A percentile compares a stretch with the other conserved stretches of the same genome.
Evolutionary conservation across 768 basidiomycete genomes (phyloP).

Genomic region (Lactarius hengduanensis): DNA sequence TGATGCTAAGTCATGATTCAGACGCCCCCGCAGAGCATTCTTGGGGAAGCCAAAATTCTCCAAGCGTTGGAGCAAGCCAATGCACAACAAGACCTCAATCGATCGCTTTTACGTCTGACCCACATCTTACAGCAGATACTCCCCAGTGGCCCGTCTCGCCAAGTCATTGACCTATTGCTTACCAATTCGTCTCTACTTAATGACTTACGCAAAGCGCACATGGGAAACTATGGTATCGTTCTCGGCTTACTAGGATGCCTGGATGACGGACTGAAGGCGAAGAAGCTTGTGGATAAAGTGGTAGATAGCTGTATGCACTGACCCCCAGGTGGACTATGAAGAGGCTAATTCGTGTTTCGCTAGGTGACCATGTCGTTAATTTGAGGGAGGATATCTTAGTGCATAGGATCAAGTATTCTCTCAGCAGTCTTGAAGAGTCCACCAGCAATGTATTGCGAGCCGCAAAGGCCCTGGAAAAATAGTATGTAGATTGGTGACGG

Average conservation of each 20-base stretch:
- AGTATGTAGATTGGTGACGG: constrained; percentile 49
- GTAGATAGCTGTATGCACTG: constrained; percentile 65
- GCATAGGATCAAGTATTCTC: constrained; percentile 81
- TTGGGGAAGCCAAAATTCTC: constrained; percentile 56
- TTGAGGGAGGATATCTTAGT: constrained; percentile 85
- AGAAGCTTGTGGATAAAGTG: constrained; percentile 85
- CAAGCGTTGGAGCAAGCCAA: constrained; percentile 72
- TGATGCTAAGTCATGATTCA: background rate
- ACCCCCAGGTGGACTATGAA: background rate
- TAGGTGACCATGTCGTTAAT: constrained; percentile 91
- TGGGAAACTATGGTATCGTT: constrained; percentile 90
- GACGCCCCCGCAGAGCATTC: constrained; percentile 35
- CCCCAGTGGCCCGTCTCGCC: constrained; percentile 62
- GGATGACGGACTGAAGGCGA: constrained; percentile 82
- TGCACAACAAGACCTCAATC: constrained; percentile 76
- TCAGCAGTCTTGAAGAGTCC: constrained; percentile 66
- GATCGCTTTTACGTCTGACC: constrained; percentile 72
- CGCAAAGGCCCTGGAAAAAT: constrained; percentile 80
- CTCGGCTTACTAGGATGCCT: constrained; percentile 91
- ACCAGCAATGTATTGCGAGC: constrained; percentile 57
- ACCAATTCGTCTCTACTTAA: constrained; percentile 78
- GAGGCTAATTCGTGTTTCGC: background rate
- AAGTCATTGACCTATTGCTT: constrained; percentile 83
- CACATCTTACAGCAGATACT: constrained; percentile 80
- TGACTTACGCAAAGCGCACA: constrained; percentile 83